phyloP scores from a whole-genome alignment of 371 early-diverging fungal species.

The Mucor velutinosus region DNA sequence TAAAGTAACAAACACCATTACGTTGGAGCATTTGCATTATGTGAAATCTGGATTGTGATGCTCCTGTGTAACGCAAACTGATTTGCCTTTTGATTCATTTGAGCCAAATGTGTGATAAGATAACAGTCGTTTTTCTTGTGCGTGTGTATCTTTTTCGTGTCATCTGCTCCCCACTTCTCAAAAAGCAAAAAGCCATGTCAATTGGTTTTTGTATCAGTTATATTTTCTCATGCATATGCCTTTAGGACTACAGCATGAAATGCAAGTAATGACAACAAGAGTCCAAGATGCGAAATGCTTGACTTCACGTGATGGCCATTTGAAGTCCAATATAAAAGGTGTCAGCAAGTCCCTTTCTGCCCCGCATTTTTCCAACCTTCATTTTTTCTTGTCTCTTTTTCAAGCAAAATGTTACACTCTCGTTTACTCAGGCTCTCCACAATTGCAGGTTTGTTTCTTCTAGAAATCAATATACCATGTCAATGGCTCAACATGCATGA shows the following conservation, averaged over 20 bases:
- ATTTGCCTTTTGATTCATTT: not conserved
- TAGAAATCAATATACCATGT: not conserved
- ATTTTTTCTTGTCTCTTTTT: not conserved
- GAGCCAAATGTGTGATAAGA: not conserved
- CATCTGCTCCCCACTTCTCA: not conserved
- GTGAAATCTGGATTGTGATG: not conserved
- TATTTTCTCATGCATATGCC: not conserved
- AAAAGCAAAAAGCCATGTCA: not conserved
- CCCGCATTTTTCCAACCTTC: slow-evolving; percentile 9
- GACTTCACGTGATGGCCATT: not conserved
- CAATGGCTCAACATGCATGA: not conserved
- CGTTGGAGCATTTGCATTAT: too few species aligned
- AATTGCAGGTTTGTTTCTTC: slow-evolving; percentile 7
- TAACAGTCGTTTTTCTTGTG: not conserved
- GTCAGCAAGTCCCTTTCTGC: not conserved
- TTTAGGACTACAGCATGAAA: not conserved
- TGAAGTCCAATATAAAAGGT: slow-evolving; percentile 3
- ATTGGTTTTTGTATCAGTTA: not conserved
- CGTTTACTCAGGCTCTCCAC: slow-evolving; percentile 6
- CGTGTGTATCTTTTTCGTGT: not conserved
- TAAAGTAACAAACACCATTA: too few species aligned
- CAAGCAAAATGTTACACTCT: slow-evolving; percentile 6
- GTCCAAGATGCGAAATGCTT: not conserved
- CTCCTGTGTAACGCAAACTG: not conserved
- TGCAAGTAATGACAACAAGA: not conserved